A percentile compares a stretch with the other conserved stretches of the same genome.
Conservation (phyloP, 1,284 basidiomycete species). For the Trichosporon faecale region DNA sequence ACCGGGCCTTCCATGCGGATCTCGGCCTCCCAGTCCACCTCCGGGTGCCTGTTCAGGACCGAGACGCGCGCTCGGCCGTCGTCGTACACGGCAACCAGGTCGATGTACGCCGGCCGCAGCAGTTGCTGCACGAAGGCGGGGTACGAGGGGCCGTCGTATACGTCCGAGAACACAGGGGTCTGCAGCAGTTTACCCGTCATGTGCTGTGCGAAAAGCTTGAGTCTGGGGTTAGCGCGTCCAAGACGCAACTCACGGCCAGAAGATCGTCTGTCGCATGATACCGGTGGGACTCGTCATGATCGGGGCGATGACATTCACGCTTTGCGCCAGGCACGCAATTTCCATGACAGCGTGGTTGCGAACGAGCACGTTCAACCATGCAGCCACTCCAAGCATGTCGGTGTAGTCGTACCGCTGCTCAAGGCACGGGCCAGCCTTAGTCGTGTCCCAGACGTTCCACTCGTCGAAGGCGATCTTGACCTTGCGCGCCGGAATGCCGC, state of each 20-base stretch:
- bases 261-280: constrained; percentile 40
- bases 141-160: constrained; percentile 41
- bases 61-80: constrained; percentile 36
- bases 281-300: constrained; percentile 40
- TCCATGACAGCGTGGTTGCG: constrained; percentile 62
- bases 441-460: constrained; percentile 45
- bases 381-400: constrained; percentile 61
- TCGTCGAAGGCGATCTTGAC: constrained; percentile 58
- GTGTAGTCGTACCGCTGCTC: constrained; percentile 63
- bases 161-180: constrained; percentile 31
- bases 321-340: constrained; percentile 65
- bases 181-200: constrained; percentile 44
- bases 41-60: constrained; percentile 44
- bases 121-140: constrained; percentile 41
- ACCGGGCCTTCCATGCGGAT: constrained; percentile 26
- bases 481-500: constrained; percentile 27
- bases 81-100: constrained; percentile 37
- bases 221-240: constrained; percentile 15
- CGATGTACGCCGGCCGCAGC: constrained; percentile 38
- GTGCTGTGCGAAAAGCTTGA: constrained; percentile 39
- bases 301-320: constrained; percentile 50
- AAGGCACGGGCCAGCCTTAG: constrained; percentile 55
- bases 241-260: constrained; percentile 36
- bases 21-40: constrained; percentile 35
- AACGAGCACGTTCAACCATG: constrained; percentile 65